phyloP scores from a whole-genome alignment of 1,139 yeast species.

The Sugiyamaella novakii region DNA sequence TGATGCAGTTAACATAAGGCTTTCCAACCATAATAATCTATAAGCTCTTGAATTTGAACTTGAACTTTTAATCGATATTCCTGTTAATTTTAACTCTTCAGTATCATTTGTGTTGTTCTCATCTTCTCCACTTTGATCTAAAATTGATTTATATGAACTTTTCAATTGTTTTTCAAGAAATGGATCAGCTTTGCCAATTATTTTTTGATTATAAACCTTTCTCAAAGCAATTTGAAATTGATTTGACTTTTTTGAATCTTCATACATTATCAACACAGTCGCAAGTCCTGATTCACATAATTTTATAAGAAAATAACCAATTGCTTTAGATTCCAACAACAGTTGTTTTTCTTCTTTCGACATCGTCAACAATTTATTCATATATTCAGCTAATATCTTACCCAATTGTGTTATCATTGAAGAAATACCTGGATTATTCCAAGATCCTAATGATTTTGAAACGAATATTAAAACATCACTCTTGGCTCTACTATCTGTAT shows the following conservation, averaged over 20 bases:
- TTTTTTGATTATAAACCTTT: background rate
- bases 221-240: conserved; percentile 5
- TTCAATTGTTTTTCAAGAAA: conserved; percentile 4
- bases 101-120: background rate
- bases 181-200: background rate
- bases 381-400: conserved; percentile 4
- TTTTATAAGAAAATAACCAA: conserved; percentile 9
- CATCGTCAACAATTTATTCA: conserved; percentile 2
- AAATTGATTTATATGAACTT: background rate
- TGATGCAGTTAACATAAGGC: conserved; percentile 34
- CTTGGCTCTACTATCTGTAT: background rate
- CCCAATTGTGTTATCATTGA: conserved; percentile 11
- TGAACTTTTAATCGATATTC: background rate
- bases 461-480: conserved; percentile 11
- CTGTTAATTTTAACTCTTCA: background rate
- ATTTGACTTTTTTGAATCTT: background rate
- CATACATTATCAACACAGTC: conserved; percentile 1
- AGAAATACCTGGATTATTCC: conserved; percentile 7
- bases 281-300: conserved; percentile 6
- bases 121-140: conserved; percentile 1
- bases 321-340: conserved; percentile 3
- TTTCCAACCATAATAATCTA: conserved; percentile 42
- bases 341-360: background rate
- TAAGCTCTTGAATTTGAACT: conserved; percentile 17
- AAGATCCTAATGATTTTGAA: conserved; percentile 9